Conservation (phyloP, 2,329 filamentous ascomycete species). For the Arthroderma sp. region DNA sequence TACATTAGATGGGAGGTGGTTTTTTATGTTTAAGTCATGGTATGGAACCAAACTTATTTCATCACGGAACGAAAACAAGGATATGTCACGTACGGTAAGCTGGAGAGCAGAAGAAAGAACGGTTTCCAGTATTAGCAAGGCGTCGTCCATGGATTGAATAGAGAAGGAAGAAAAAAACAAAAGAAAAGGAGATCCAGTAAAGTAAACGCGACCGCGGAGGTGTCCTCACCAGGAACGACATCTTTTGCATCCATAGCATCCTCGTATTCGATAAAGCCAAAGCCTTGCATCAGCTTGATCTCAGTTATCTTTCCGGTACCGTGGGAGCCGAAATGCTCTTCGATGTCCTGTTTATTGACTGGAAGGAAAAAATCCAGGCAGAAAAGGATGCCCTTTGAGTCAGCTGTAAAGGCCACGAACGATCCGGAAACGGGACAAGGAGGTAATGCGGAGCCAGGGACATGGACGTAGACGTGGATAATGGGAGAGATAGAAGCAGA, state of each 20-base stretch:
- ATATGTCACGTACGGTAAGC: slow-evolving; percentile 42
- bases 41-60: slow-evolving; percentile 44
- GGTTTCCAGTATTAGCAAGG: slow-evolving; percentile 9
- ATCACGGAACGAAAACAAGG: slow-evolving; percentile 1
- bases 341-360: slow-evolving; percentile 96
- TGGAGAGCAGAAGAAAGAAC: slow-evolving; percentile 19
- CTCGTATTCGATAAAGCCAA: slow-evolving; percentile 99
- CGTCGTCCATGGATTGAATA: background rate
- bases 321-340: slow-evolving; percentile 89
- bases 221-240: slow-evolving; percentile 79
- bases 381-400: slow-evolving; percentile 21
- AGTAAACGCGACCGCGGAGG: slow-evolving; percentile 7
- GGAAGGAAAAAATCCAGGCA: slow-evolving; percentile 31
- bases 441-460: background rate
- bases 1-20: background rate
- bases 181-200: background rate
- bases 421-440: slow-evolving; percentile 15
- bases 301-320: slow-evolving; percentile 95
- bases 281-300: slow-evolving; percentile 99
- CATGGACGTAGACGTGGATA: slow-evolving; percentile 10
- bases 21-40: slow-evolving; percentile 12
- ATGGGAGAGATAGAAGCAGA: background rate
- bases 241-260: slow-evolving; percentile 96
- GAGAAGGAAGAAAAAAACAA: background rate
- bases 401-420: slow-evolving; percentile 22